Percentiles rank a stretch among this genome's conserved stretches.
Evolutionary conservation across 768 basidiomycete genomes (phyloP).

Genomic region (Pilatotrama ljubarskyi): DNA sequence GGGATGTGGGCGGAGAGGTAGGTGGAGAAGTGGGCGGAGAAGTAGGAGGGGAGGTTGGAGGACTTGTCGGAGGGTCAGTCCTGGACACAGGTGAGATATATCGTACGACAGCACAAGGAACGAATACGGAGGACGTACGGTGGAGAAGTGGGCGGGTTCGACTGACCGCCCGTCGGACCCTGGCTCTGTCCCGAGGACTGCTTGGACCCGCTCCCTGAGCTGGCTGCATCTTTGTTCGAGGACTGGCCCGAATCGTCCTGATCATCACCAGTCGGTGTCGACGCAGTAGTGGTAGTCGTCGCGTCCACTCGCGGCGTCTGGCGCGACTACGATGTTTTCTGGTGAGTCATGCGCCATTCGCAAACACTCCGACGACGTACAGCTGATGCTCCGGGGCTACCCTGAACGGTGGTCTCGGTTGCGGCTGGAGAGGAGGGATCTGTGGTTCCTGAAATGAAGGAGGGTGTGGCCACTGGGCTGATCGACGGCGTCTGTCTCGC

Average conservation of each 20-base stretch:
- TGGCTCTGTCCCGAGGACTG: background rate
- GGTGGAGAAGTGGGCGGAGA: background rate
- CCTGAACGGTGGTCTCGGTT: background rate
- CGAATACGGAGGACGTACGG: background rate
- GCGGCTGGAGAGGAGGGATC: background rate
- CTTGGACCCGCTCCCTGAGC: background rate
- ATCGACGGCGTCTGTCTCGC: slow-evolving; percentile 13
- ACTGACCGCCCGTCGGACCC: background rate
- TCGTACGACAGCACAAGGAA: no score
- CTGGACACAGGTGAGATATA: background rate
- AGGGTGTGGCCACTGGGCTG: slow-evolving; percentile 2
- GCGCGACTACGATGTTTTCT: background rate
- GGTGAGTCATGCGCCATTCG: background rate
- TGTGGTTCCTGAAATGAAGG: background rate
- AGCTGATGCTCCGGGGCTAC: background rate
- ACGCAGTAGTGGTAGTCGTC: background rate
- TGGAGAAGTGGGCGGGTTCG: background rate
- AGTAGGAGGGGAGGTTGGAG: background rate
- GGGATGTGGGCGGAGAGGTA: background rate
- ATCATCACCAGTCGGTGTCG: background rate
- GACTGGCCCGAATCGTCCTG: background rate
- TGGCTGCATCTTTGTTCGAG: background rate
- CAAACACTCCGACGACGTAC: background rate
- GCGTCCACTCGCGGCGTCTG: slow-evolving; percentile 2
- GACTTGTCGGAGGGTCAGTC: slow-evolving; percentile 6